A percentile compares a stretch with the other conserved stretches of the same genome.
Evolutionary conservation across 2,329 filamentous ascomycete genomes (phyloP).

Genomic region (Esteya vermicola): DNA sequence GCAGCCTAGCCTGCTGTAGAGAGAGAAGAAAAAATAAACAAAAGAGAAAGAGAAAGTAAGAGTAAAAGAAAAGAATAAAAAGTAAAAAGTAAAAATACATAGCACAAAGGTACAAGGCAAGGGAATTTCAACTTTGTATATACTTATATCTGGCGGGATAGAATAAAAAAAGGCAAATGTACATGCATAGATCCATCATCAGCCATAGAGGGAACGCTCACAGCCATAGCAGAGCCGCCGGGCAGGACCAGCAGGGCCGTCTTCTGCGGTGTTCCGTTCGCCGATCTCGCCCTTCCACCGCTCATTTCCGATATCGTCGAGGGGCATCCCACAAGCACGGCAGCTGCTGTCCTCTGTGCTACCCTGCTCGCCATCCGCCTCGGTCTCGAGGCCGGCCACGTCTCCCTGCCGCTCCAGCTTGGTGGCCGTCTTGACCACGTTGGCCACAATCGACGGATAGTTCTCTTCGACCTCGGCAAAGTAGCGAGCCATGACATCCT

Average conservation of each 20-base stretch:
- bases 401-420: conserved; percentile 48
- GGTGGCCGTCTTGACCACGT: conserved; percentile 83
- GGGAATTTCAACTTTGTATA: background rate
- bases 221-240: conserved; percentile 58
- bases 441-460: conserved; percentile 84
- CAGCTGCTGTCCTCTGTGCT: conserved; percentile 25
- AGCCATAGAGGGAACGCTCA: conserved; percentile 46
- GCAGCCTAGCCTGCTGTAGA: background rate
- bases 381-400: too few species aligned
- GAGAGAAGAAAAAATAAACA: background rate
- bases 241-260: conserved; percentile 13
- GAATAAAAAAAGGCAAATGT: background rate
- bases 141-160: background rate
- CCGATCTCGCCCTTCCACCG: conserved; percentile 49
- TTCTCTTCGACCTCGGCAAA: conserved; percentile 74
- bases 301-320: conserved; percentile 49
- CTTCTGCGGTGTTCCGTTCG: conserved; percentile 18
- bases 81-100: background rate
- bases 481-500: conserved; percentile 79
- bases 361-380: background rate
- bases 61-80: background rate
- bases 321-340: conserved; percentile 53
- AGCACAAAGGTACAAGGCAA: background rate
- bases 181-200: background rate
- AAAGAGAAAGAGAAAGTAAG: background rate